Percentiles rank a stretch among this genome's conserved stretches.
Conservation (phyloP, 179 eudicot genomes). For the Beta corolliflora region DNA sequence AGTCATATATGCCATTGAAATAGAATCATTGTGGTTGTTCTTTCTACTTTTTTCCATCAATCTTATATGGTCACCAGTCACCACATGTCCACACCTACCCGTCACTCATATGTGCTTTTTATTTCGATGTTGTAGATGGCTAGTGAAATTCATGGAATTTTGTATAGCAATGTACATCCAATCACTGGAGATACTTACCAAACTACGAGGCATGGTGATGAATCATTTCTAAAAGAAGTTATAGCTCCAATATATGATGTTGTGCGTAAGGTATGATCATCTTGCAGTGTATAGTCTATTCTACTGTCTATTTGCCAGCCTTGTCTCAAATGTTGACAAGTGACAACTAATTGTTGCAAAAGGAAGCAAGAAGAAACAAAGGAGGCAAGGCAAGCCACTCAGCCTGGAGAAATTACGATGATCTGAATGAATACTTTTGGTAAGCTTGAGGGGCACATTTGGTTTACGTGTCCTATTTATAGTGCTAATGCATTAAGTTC, state of each 20-base stretch:
- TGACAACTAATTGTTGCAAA: constrained; percentile 28
- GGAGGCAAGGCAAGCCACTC: constrained; percentile 96
- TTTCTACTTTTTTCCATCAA: neutral
- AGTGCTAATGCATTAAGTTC: constrained; percentile 19
- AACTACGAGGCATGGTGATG: constrained; percentile 49
- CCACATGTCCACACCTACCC: neutral
- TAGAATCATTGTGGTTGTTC: neutral
- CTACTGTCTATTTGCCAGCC: constrained; percentile 12
- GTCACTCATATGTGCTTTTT: constrained; percentile 10
- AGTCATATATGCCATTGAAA: neutral
- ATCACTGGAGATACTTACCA: constrained; percentile 60
- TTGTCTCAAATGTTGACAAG: constrained; percentile 14
- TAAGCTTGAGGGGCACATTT: constrained; percentile 33
- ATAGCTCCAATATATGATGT: constrained; percentile 88
- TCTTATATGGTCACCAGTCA: neutral
- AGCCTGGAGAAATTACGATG: constrained; percentile 98
- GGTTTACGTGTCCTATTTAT: neutral
- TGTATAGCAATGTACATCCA: constrained; percentile 52
- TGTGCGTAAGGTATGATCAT: constrained; percentile 57
- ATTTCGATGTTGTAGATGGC: constrained; percentile 66
- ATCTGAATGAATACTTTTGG: constrained; percentile 98
- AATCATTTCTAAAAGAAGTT: constrained; percentile 67
- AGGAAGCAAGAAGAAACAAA: constrained; percentile 88
- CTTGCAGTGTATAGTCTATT: constrained; percentile 16
- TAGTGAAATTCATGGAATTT: constrained; percentile 52